Percentiles rank a stretch among this genome's conserved stretches.
Conservation (phyloP, 345 rosid genomes). For the Arabis hirsuta region DNA sequence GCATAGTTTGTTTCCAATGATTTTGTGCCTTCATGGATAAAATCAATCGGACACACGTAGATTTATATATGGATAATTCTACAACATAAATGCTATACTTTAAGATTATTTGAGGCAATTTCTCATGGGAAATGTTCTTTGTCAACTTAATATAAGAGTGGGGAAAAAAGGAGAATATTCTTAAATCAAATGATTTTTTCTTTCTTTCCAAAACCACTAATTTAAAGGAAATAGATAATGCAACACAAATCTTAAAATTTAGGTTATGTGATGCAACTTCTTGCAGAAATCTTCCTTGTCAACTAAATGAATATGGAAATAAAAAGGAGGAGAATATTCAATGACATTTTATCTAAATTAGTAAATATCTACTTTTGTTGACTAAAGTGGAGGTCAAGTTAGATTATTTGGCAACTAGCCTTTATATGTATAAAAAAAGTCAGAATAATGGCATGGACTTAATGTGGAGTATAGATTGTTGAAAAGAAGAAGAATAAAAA, state of each 20-base stretch:
- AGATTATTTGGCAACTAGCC: constrained; percentile 1
- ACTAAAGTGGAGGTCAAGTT: constrained; percentile 24
- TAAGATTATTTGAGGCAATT: neutral
- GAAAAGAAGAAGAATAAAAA: too few relatives aligned
- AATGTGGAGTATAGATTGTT: neutral
- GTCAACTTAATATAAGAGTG: constrained; percentile 4
- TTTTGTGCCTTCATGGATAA: constrained; percentile 20
- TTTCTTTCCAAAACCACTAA: neutral
- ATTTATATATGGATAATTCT: constrained; percentile 9
- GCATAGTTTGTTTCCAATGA: constrained; percentile 38
- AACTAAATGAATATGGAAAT: neutral
- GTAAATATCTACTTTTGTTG: constrained; percentile 5
- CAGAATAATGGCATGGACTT: neutral
- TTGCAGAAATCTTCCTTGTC: constrained; percentile 23
- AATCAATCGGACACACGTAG: constrained; percentile 18
- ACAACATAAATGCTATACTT: constrained; percentile 9
- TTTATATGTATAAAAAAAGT: constrained; percentile 10
- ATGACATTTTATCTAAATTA: constrained; percentile 8
- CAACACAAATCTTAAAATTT: neutral
- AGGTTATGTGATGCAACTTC: neutral
- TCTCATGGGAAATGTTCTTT: constrained; percentile 10
- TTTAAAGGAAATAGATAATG: neutral
- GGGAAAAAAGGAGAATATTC: constrained; percentile 1
- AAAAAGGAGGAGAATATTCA: neutral
- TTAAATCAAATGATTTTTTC: constrained; percentile 20